Evolutionary conservation across 352 stramenopile species (phyloP), one percentile per base, ranked within the genome.

Genomic region (Globisporangium yorkense): DNA sequence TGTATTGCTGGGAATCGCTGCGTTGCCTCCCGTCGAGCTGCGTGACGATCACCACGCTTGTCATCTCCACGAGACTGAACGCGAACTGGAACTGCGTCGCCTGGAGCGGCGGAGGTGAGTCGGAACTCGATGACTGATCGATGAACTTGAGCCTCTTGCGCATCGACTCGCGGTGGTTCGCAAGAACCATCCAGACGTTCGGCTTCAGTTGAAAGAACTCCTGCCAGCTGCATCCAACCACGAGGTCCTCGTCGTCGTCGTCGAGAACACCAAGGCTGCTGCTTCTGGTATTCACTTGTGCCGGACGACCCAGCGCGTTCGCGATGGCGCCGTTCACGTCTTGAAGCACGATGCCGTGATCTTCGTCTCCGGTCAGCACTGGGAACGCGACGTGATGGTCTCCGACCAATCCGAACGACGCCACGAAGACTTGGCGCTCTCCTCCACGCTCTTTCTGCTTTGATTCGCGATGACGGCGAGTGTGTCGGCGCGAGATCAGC

Each of bases 341-440:
- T 2, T 52, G 52, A 24, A 65, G 37, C 18, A 12, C 40, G 48
- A 65, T 24, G 8, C 59, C 52, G 1, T 55, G 15, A 1, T n/a
- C 16, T 15, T 48, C 29, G n/a, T 41, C 43, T 2, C 27, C n/a
- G 6, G 20, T n/a, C 13, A 60, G 39, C 8, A 60, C 24, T 16
- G 39, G 54, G 46, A 80, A 81, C 15, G 65, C 62, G 21, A 62
- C 68, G 49, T 77, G 59, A 13, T 76, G 67, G 21, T 53, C 43
- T 35, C 71, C 57, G 24, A 71, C 12, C 33, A 57, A 45, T 18
- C 58, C 56, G 44, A 73, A 75, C 0, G 71, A 75, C 12, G 59
- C 63, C 40, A 85, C 56, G 1, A 66, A 44, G 3, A 40, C 15
- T 29, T 31, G 21, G 15, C 35, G 51, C 37, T 8, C 48, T n/a